Conservation (phyloP, 1,284 basidiomycete genomes). For the Melampsora larici-populina region DNA sequence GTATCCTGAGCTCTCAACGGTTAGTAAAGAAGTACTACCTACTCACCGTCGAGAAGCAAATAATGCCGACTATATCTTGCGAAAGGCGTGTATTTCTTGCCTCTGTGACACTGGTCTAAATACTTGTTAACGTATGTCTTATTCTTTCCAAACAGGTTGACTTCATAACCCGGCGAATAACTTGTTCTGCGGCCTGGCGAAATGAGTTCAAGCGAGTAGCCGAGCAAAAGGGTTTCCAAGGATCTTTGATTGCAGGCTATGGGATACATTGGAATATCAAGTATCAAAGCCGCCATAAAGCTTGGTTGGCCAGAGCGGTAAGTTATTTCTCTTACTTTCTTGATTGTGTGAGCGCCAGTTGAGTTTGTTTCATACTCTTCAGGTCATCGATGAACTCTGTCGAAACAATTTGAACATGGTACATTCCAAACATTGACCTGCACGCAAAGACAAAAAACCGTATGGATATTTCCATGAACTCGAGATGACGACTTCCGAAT, state of each 20-base stretch:
- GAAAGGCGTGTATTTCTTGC: background rate
- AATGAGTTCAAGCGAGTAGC: background rate
- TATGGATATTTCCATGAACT: too few relatives aligned
- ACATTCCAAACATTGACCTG: too few relatives aligned
- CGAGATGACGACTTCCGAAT: too few relatives aligned
- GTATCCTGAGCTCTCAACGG: too few relatives aligned
- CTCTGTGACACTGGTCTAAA: too few relatives aligned
- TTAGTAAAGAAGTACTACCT: too few relatives aligned
- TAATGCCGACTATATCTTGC: background rate
- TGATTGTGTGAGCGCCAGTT: too few relatives aligned
- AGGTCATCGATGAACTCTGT: too few relatives aligned
- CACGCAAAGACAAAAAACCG: too few relatives aligned
- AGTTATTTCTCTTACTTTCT: background rate
- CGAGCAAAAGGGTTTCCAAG: background rate
- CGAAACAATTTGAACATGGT: too few relatives aligned
- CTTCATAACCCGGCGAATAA: constrained; percentile 7
- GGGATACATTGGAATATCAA: constrained; percentile 13
- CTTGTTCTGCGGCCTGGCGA: constrained; percentile 1
- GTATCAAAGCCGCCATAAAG: constrained; percentile 9
- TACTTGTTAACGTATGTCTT: too few relatives aligned
- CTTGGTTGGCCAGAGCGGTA: background rate
- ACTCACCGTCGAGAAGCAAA: background rate
- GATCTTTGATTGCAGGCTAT: constrained; percentile 12
- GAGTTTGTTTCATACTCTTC: too few relatives aligned
- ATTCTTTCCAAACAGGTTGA: background rate